Conservation (phyloP, 176 grass and related monocot genomes). For the Phragmites australis region DNA sequence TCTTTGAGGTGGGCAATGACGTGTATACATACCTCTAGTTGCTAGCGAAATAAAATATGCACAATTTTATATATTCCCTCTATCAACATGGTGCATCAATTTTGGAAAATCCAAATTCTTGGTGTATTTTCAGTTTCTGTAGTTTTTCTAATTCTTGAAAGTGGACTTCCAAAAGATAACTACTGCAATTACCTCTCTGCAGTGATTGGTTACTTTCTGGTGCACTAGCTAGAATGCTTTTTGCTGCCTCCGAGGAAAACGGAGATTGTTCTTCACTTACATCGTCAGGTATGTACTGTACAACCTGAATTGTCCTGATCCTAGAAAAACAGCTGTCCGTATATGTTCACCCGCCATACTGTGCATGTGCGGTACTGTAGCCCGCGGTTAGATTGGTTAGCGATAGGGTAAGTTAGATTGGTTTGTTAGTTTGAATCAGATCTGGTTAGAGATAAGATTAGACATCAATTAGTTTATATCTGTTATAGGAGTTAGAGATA, state of each 20-base stretch:
- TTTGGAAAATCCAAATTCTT: constrained; percentile 6
- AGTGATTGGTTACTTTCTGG: constrained; percentile 86
- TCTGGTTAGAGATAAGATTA: no score
- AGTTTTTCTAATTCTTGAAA: constrained; percentile 7
- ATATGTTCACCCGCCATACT: no score
- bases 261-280: constrained; percentile 67
- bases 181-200: constrained; percentile 36
- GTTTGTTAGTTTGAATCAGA: no score
- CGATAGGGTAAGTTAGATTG: no score
- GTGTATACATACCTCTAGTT: not conserved
- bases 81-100: not conserved
- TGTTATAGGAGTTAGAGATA: no score
- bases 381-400: no score
- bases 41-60: not conserved
- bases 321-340: no score
- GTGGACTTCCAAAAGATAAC: constrained; percentile 10
- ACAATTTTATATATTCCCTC: not conserved
- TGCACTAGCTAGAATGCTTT: constrained; percentile 71
- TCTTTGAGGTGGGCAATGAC: not conserved
- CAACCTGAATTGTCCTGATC: no score
- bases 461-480: no score
- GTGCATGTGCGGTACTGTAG: no score
- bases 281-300: constrained; percentile 81
- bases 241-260: constrained; percentile 58
- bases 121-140: not conserved